phyloP scores from a whole-genome alignment of 129 eudicot genomes.

The Pseudognaphalium luteoalbum region DNA sequence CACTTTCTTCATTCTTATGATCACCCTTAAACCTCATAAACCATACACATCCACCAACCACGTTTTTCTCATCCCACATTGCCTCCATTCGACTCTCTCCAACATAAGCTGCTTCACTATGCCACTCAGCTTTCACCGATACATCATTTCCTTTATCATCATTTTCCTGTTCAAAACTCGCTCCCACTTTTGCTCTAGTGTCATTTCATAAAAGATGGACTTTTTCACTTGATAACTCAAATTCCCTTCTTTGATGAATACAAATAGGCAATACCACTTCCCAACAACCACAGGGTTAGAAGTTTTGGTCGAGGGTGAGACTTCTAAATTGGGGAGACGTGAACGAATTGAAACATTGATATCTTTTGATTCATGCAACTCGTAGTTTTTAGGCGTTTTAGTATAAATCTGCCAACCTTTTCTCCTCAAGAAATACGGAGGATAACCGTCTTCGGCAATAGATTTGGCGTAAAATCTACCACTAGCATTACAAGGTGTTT shows the following conservation, averaged over 20 bases:
- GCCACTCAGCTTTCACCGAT: slow-evolving; percentile 28
- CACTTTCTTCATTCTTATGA: slow-evolving; percentile 27
- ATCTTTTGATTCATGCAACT: slow-evolving; percentile 50
- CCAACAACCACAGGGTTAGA: slow-evolving; percentile 50
- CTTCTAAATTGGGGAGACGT: slow-evolving; percentile 35
- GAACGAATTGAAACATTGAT: slow-evolving; percentile 47
- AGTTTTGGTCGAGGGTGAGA: slow-evolving; percentile 29
- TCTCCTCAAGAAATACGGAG: slow-evolving; percentile 54
- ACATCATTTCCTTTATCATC: slow-evolving; percentile 27
- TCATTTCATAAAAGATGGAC: slow-evolving; percentile 60
- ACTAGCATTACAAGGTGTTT: not conserved
- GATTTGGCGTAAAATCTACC: slow-evolving; percentile 52
- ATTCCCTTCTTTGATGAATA: slow-evolving; percentile 62
- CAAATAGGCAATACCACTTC: slow-evolving; percentile 78
- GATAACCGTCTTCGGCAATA: slow-evolving; percentile 53
- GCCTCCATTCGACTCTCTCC: slow-evolving; percentile 50
- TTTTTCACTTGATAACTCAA: slow-evolving; percentile 41
- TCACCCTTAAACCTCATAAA: slow-evolving; percentile 22
- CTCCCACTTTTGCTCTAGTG: slow-evolving; percentile 56
- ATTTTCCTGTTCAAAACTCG: slow-evolving; percentile 33
- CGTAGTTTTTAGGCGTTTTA: slow-evolving; percentile 42
- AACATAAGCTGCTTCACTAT: slow-evolving; percentile 38
- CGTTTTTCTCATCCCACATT: slow-evolving; percentile 36
- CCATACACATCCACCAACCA: slow-evolving; percentile 34
- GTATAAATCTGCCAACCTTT: slow-evolving; percentile 45